phyloP scores from a whole-genome alignment of 2,329 filamentous ascomycete species.

The Cladosporium sp. region DNA sequence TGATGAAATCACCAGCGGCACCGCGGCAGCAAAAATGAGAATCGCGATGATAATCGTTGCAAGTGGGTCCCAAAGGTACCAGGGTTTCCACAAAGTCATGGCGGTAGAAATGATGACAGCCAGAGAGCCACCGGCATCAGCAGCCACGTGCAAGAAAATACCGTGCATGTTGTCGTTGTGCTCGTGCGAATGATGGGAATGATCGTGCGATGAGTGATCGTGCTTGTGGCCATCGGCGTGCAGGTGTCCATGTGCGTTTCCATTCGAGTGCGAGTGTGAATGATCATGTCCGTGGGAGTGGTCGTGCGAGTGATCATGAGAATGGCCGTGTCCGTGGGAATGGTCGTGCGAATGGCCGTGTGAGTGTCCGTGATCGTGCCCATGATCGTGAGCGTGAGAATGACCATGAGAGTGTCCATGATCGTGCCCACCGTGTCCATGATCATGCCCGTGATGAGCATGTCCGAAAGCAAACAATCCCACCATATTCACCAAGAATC shows the following conservation, averaged over 20 bases:
- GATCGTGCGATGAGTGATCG: slow-evolving; percentile 17
- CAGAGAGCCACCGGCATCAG: slow-evolving; percentile 88
- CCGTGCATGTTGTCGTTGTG: slow-evolving; percentile 98
- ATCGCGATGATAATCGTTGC: slow-evolving; percentile 91
- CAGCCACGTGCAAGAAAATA: slow-evolving; percentile 91
- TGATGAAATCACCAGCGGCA: slow-evolving; percentile 79
- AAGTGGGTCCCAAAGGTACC: slow-evolving; percentile 90
- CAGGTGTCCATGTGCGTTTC: slow-evolving; percentile 22
- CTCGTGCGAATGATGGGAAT: slow-evolving; percentile 32
- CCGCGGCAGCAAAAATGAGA: slow-evolving; percentile 86
- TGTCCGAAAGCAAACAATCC: slow-evolving; percentile 79
- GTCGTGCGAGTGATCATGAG: slow-evolving; percentile 18
- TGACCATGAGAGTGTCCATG: slow-evolving; percentile 44
- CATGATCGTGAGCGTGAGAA: slow-evolving; percentile 36
- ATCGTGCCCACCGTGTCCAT: slow-evolving; percentile 54
- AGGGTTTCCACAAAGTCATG: slow-evolving; percentile 79
- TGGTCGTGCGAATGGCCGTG: slow-evolving; percentile 28
- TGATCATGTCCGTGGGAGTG: slow-evolving; percentile 25
- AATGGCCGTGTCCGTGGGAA: slow-evolving; percentile 28
- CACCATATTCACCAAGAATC: slow-evolving; percentile 83
- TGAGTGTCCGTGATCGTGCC: slow-evolving; percentile 33
- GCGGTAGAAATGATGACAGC: slow-evolving; percentile 91
- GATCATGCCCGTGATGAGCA: slow-evolving; percentile 44
- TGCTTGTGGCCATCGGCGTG: slow-evolving; percentile 17
- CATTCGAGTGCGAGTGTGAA: slow-evolving; percentile 34